Evolutionary conservation across 2,329 filamentous ascomycete species (phyloP).

Genomic region (Aspergillus ibericus): DNA sequence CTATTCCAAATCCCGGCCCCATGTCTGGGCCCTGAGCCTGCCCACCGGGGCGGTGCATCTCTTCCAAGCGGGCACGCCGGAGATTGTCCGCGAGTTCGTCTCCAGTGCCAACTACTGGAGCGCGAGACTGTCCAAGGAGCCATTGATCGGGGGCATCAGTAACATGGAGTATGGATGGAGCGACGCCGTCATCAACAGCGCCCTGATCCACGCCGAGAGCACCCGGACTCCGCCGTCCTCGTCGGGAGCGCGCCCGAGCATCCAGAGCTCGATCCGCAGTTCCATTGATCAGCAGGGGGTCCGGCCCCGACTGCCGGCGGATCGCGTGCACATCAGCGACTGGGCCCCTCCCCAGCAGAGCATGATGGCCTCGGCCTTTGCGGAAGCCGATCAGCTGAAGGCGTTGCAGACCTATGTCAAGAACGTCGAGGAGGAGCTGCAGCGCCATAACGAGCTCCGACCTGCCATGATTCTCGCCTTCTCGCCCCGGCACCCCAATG

Average conservation of each 20-base stretch:
- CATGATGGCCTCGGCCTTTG: slow-evolving; percentile 76
- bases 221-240: slow-evolving; percentile 33
- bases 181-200: slow-evolving; percentile 75
- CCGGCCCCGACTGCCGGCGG: slow-evolving; percentile 73
- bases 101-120: slow-evolving; percentile 97
- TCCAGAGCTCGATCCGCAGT: slow-evolving; percentile 63
- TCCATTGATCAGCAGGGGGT: slow-evolving; percentile 67
- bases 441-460: slow-evolving; percentile 83
- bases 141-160: slow-evolving; percentile 85
- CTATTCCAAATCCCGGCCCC: slow-evolving; percentile 83
- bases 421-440: slow-evolving; percentile 80
- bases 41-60: slow-evolving; percentile 92
- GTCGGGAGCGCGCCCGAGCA: slow-evolving; percentile 51
- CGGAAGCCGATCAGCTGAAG: slow-evolving; percentile 77
- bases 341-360: slow-evolving; percentile 89
- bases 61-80: slow-evolving; percentile 95
- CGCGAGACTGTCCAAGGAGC: slow-evolving; percentile 88
- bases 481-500: slow-evolving; percentile 78
- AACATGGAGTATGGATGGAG: slow-evolving; percentile 99
- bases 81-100: slow-evolving; percentile 94
- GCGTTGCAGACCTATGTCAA: slow-evolving; percentile 76
- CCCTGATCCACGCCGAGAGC: slow-evolving; percentile 60
- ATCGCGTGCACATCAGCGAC: slow-evolving; percentile 78
- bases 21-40: slow-evolving; percentile 91
- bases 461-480: slow-evolving; percentile 87